phyloP scores from a whole-genome alignment of 1,284 basidiomycete species.

The Heimioporus retisporus region DNA sequence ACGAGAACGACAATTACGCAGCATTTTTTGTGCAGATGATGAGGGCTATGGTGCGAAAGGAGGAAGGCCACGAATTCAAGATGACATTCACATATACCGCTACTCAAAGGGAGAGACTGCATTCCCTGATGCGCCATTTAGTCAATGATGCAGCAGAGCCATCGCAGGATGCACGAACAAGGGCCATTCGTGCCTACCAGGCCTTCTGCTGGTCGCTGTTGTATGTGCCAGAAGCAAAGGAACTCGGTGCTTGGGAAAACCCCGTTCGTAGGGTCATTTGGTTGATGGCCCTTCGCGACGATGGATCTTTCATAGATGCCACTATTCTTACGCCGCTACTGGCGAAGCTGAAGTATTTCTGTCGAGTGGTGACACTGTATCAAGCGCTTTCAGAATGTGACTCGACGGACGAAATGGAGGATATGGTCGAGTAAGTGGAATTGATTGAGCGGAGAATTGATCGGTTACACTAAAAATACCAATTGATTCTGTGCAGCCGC shows the following conservation, averaged over 20 bases:
- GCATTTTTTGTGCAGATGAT: conserved; percentile 15
- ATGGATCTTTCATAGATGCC: conserved; percentile 15
- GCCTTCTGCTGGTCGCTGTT: conserved; percentile 18
- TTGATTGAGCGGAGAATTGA: too few relatives aligned
- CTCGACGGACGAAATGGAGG: neutral
- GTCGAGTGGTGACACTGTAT: neutral
- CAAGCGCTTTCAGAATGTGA: conserved; percentile 3
- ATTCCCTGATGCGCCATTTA: neutral
- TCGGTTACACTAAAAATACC: too few relatives aligned
- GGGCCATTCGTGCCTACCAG: conserved; percentile 13
- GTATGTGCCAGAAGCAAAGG: neutral
- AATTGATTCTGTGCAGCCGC: too few relatives aligned
- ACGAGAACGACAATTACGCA: conserved; percentile 9
- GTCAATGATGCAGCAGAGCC: neutral
- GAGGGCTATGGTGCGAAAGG: conserved; percentile 17
- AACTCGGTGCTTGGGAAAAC: conserved; percentile 4
- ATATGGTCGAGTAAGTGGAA: conserved; percentile 7
- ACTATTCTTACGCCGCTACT: conserved; percentile 4
- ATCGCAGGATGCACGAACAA: neutral
- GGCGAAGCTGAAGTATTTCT: conserved; percentile 26
- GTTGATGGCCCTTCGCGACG: conserved; percentile 13
- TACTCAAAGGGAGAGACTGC: conserved; percentile 3
- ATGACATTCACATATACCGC: neutral
- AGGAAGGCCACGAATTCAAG: conserved; percentile 10
- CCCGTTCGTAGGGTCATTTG: conserved; percentile 14